Evolutionary conservation across 2,329 filamentous ascomycete species (phyloP).

Genomic region (Clonostachys chloroleuca): DNA sequence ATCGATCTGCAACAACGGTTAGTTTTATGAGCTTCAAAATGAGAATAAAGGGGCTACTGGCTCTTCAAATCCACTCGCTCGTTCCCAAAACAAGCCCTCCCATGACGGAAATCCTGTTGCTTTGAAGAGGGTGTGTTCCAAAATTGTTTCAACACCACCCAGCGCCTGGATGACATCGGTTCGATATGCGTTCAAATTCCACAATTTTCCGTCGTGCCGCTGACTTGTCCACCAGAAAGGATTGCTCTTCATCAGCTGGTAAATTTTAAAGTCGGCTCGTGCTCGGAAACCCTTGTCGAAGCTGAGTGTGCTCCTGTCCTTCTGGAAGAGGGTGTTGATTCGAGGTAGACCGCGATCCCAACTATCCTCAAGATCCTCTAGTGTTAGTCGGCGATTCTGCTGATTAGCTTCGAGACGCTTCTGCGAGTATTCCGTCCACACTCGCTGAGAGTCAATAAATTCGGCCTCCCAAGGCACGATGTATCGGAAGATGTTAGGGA

Average conservation of each 20-base stretch:
- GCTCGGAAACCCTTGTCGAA: slow-evolving; percentile 99
- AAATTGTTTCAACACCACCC: slow-evolving; percentile 94
- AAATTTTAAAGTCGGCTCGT: slow-evolving; percentile 94
- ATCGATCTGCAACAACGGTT: slow-evolving; percentile 38
- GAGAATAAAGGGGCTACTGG: too few species aligned
- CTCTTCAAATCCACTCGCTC: slow-evolving; percentile 50
- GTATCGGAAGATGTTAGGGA: slow-evolving; percentile 98
- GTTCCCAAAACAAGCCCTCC: slow-evolving; percentile 94
- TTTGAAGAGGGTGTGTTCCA: slow-evolving; percentile 95
- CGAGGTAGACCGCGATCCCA: slow-evolving; percentile 97
- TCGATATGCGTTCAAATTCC: slow-evolving; percentile 93
- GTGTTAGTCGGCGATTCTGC: slow-evolving; percentile 88
- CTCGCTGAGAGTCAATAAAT: slow-evolving; percentile 97
- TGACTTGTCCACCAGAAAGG: slow-evolving; percentile 99
- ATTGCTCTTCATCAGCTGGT: slow-evolving; percentile 98
- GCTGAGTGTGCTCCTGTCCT: slow-evolving; percentile 91
- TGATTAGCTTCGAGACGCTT: slow-evolving; percentile 96
- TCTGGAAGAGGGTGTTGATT: slow-evolving; percentile 99
- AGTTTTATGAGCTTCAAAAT: slow-evolving; percentile 5
- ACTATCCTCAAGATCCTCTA: slow-evolving; percentile 95
- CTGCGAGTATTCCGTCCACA: slow-evolving; percentile 99
- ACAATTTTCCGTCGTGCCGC: slow-evolving; percentile 92
- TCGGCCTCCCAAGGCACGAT: slow-evolving; percentile 99
- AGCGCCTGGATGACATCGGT: slow-evolving; percentile 96
- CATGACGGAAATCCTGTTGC: slow-evolving; percentile 95